A percentile compares a stretch with the other conserved stretches of the same genome.
Evolutionary conservation across 345 rosid species (phyloP).

Genomic region (Iberis pinnata): DNA sequence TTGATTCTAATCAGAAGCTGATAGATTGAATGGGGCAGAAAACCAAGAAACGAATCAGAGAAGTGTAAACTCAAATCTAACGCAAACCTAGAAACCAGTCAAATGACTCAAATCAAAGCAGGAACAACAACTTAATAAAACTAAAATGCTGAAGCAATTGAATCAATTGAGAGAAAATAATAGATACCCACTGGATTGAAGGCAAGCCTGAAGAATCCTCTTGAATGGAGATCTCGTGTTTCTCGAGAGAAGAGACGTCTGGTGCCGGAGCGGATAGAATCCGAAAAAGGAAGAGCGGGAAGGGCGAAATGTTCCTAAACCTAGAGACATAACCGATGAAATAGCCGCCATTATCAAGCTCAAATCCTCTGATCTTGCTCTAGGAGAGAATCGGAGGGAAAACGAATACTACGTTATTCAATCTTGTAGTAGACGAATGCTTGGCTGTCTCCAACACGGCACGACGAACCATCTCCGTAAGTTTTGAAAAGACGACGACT

Average conservation of each 20-base stretch:
- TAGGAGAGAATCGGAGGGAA: no score
- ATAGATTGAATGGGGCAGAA: no score
- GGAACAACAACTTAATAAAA: not conserved
- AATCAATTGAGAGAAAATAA: not conserved
- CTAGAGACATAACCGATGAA: slow-evolving; percentile 41
- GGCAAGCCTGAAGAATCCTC: slow-evolving; percentile 45
- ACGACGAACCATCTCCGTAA: no score
- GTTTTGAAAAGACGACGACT: no score
- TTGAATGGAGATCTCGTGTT: slow-evolving; percentile 39
- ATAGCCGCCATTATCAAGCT: slow-evolving; percentile 36
- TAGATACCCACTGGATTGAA: slow-evolving; percentile 45
- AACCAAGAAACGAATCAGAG: no score
- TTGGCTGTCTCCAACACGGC: no score
- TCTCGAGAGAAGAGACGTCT: slow-evolving; percentile 28
- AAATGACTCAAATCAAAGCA: slow-evolving; percentile 10
- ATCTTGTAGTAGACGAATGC: no score
- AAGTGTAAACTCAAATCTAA: not conserved
- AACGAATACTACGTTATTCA: not conserved
- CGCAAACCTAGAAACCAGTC: not conserved
- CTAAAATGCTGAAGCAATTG: not conserved
- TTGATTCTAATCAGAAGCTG: not conserved
- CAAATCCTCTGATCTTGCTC: no score
- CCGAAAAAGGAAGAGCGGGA: slow-evolving; percentile 27
- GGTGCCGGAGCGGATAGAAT: slow-evolving; percentile 37
- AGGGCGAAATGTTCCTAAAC: slow-evolving; percentile 35